Base-by-base conservation (phyloP, 1,139 yeast genomes). In the Debaryomyces psychrophilus region DNA sequence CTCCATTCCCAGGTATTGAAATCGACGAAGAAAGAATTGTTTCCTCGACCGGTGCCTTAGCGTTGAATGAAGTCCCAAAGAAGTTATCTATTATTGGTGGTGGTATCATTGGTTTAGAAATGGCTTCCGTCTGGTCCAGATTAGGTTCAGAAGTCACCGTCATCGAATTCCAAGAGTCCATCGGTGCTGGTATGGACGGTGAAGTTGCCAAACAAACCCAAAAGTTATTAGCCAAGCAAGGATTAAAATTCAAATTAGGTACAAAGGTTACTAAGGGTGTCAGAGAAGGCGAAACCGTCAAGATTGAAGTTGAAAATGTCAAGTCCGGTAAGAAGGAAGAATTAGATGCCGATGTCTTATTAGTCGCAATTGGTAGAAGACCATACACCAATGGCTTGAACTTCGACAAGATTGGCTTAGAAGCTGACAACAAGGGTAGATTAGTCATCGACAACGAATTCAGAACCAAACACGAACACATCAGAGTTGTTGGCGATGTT, bases 361-460 rank as follows among this genome's bases (percentile, higher is more conserved):
- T 93, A 61, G 99, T 95, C 50, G 98, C 99, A 53, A 90, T 95
- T 61, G 99, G 99, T 67, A 90, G 99, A 81, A 90, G 98, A 76
- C 99, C 99, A 57, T 90, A 85, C 82, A 85, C 96, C 52, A 81
- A 83, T 62, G 97, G 97, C 47, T 81, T 95, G 57, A 86, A 89
- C 68, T 85, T 90, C 53, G 99, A 95, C 72, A 82, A 82, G 53
- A 75, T 90, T 55, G 98, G 96, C 52, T 73, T 93, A 57, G 99
- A 93, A 68, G 81, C 82, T 54, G 99, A 93, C 73, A 83, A 87
- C 73, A 84, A 81, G 69, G 97, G 97, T 50, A 87, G 98, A 69
- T 78, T 93, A 62, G 93, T 95, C 48, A 92, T 95, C 64, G 98
- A 95, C 71, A 85, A 88, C 52, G 90, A 93, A 76, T 93, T 82